phyloP scores from a whole-genome alignment of 148 eudicot genomes.

The Fallopia convolvulus region DNA sequence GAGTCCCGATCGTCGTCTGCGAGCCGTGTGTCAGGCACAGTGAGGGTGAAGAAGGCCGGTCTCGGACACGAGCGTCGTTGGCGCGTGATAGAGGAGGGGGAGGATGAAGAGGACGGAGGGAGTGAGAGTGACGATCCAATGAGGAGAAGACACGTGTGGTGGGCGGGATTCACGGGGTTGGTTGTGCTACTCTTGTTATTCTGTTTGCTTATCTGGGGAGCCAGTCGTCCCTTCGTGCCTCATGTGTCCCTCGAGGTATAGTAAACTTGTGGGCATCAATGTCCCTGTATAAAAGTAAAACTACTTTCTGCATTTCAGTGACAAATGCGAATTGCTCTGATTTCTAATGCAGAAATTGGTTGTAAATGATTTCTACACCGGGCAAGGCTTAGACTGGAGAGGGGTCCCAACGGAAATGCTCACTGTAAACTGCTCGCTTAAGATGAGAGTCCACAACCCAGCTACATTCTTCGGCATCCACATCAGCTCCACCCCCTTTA shows the following conservation, averaged over 20 bases:
- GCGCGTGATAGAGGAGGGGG: constrained; percentile 14
- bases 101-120: neutral
- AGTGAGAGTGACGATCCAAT: neutral
- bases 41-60: constrained; percentile 27
- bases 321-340: too few species aligned
- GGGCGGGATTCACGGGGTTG: constrained; percentile 23
- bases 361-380: constrained; percentile 34
- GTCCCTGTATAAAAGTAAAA: neutral
- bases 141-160: constrained; percentile 8
- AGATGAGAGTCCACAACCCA: constrained; percentile 46
- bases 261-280: neutral
- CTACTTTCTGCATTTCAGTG: too few species aligned
- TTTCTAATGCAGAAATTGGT: constrained; percentile 34
- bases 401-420: constrained; percentile 68
- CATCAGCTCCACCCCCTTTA: constrained; percentile 33
- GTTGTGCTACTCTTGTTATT: constrained; percentile 21
- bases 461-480: constrained; percentile 76
- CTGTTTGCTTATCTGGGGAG: constrained; percentile 62
- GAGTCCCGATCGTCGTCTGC: constrained; percentile 24
- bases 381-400: constrained; percentile 56
- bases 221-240: constrained; percentile 42
- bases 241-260: constrained; percentile 43
- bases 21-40: constrained; percentile 35
- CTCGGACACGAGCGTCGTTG: neutral
- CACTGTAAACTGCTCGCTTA: constrained; percentile 41